Base-by-base conservation (phyloP, 495 filamentous ascomycete species). In the Paragyromitra xinjiangensis region DNA sequence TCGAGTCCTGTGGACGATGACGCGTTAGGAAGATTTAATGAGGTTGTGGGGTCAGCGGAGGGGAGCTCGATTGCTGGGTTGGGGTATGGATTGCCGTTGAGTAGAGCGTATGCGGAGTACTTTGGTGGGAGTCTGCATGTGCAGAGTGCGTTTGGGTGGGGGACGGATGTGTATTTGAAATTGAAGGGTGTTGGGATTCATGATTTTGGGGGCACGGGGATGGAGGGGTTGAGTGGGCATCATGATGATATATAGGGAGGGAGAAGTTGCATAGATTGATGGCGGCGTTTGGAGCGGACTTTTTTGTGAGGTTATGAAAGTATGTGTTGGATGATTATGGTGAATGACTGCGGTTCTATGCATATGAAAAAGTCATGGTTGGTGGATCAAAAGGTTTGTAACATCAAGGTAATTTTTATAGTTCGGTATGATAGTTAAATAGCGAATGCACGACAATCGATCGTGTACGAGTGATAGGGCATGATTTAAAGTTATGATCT, bases 111-210 rank as follows among this genome's bases (percentile, higher is more conserved):
- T 84, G 95, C 95, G 0, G 94, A 99, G 85, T 98, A 98, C 81
- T 99, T 99, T 86, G 95, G 95, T 1, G 95, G 95, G 0, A 93
- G 95, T n/a, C 94, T 99, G 76, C 89, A 89, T 7, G 90, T 99
- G 71, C 95, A 98, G 87, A 97, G 93, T 81, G 82, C 98, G 44
- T 97, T 92, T 87, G 95, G 95, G 14, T 99, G 95, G 95, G 95
- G 95, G 2, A 90, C 91, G 66, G 89, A 94, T 86, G 92, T 94
- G 14, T 94, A 94, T 83, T 75, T 94, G 71, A 91, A 88, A 53
- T 81, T 99, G 79, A 92, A 93, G 83, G 95, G 95, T 11, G 91
- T 99, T 48, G 94, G 93, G 3, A 91, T 87, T 82, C 88, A 92
- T 37, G 84, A 85, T 50, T 77, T 78, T 51, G 77, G 75, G 16